Base-by-base conservation (phyloP, 2,329 filamentous ascomycete genomes). In the Ceratocystis cubensis region DNA sequence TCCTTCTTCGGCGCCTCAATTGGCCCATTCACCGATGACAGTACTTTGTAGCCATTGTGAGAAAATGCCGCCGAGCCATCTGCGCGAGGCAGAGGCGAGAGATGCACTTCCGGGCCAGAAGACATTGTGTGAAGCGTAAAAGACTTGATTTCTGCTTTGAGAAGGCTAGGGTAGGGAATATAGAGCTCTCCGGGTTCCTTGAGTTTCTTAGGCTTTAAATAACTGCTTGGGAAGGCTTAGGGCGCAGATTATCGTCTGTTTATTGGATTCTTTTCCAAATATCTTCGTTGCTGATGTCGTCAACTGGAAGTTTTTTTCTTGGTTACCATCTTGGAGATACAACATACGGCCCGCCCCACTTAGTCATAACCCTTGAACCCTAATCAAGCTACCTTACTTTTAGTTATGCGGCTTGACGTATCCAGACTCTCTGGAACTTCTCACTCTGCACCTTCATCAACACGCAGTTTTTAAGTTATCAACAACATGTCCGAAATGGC, bases 1-100 rank as follows among this genome's bases (percentile, higher is more conserved):
- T 99, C 93, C 72, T 90, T 85, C 72, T 92, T 84, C 71, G 86
- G 85, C 17, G 93, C 90, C 78, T 99, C 94, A 71, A 97, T 84
- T 17, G 94, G 94, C 0, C 93, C 94, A 76, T 96, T 97, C 70
- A 96, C 91, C 15, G 90, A 87, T 66, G 88, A 89, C 65, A 95
- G 84, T 70, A 97, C 83, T 57, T 86, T 87, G 76, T 91, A 96
- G 62, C 91, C 89, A 67, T 84, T 81, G 71, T 86, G 82, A 1
- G 88, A 84, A 74, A 90, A 91, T 8, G 84, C 87, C 10, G 88
- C 88, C 61, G 91, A 95, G 69, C 90, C 90, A 74, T 95, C 89
- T 30, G 89, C 83, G 69, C 86, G 87, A 68, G 84, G 80, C 2
- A 95, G 80, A 70, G 81, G 80, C 37, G 82, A 82, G 10, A 87